Base-by-base conservation (phyloP, 2,329 filamentous ascomycete genomes). In the Colletotrichum viniferum region DNA sequence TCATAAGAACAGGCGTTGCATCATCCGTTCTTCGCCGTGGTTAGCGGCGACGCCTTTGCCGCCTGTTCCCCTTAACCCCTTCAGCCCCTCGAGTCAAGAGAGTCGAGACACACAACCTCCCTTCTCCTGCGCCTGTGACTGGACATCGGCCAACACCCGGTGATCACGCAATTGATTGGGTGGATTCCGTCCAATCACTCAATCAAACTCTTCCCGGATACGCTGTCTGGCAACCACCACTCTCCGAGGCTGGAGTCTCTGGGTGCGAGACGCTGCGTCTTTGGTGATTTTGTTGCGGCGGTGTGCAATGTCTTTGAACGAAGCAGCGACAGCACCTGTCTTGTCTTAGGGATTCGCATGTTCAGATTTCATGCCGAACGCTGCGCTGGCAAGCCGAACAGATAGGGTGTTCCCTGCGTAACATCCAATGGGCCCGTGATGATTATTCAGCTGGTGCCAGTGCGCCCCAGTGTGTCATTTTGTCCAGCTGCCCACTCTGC, bases 121-220 rank as follows among this genome's bases (percentile, higher is more conserved):
- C 7, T 36, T 26, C 18, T 14, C 24, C 36, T 52, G 10, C 30
- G 48, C 43, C 56, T 55, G n/a, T 73, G 21, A 65, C 73, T 72
- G 62, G n/a, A 10, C n/a, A 32, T 65, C 73, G 73, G 69, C 73
- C 62, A 73, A 69, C 58, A 73, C 34, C 34, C 69, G 43, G 73
- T 60, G 64, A 69, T 73, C 69, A 75, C 56, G 69, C 73, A 73
- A 67, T 69, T 75, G 69, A 75, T 76, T 76, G 73, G 73, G 70
- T 68, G 62, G 62, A 67, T 56, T 36, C 48, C n/a, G 43, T 28
- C 36, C 73, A 52, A 21, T 52, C 43, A 52, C 43, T 52, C 73
- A 73, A 60, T 73, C 43, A 64, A 48, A 65, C 34, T 52, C 68
- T 65, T 28, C 24, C 36, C 26, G 14, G 9, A 24, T 30, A 14